These are phyloP conservation scores for Pyrenophora teres DNA, from an alignment of 2,329 filamentous ascomycete genomes.

Conservation along the genomic window DNA sequence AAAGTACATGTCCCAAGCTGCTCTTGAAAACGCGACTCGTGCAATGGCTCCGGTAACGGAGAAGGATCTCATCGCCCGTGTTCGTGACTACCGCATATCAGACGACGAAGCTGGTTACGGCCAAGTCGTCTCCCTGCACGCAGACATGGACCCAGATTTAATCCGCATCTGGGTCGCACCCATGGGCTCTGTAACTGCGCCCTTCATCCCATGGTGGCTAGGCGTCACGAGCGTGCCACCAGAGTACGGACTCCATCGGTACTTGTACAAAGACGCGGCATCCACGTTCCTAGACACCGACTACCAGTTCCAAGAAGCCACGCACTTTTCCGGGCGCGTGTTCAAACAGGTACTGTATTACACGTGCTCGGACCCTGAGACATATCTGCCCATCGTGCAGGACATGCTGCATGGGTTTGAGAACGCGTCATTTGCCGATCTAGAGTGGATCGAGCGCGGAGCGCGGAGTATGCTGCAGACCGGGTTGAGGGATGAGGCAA, in stretches of 20 bases:
- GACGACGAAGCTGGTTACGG: constrained; percentile 47
- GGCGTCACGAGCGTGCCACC: constrained; percentile 38
- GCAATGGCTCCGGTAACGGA: constrained; percentile 57
- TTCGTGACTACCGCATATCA: constrained; percentile 44
- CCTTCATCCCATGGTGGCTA: constrained; percentile 45
- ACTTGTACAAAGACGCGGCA: constrained; percentile 41
- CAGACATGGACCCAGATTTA: constrained; percentile 36
- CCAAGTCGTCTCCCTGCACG: constrained; percentile 38
- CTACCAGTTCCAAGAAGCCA: constrained; percentile 40
- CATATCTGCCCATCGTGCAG: constrained; percentile 29
- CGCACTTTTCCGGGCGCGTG: constrained; percentile 32
- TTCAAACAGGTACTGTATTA: constrained; percentile 40
- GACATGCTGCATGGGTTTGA: constrained; percentile 36
- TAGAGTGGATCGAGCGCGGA: constrained; percentile 31
- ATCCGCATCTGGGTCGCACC: constrained; percentile 44
- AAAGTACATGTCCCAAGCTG: constrained; percentile 47
- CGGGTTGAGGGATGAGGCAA: constrained; percentile 23
- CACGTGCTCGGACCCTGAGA: constrained; percentile 35
- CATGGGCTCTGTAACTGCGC: constrained; percentile 42
- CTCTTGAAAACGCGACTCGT: constrained; percentile 42
- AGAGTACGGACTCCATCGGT: constrained; percentile 44
- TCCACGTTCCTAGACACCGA: constrained; percentile 42
- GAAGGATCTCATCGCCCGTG: constrained; percentile 52
- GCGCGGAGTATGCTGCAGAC: constrained; percentile 24
- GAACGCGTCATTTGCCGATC: constrained; percentile 28